Percentiles rank a stretch among this genome's conserved stretches.
Evolutionary conservation across 164 flowering plant genomes (phyloP).

Genomic region (Cinnamomum micranthum): DNA sequence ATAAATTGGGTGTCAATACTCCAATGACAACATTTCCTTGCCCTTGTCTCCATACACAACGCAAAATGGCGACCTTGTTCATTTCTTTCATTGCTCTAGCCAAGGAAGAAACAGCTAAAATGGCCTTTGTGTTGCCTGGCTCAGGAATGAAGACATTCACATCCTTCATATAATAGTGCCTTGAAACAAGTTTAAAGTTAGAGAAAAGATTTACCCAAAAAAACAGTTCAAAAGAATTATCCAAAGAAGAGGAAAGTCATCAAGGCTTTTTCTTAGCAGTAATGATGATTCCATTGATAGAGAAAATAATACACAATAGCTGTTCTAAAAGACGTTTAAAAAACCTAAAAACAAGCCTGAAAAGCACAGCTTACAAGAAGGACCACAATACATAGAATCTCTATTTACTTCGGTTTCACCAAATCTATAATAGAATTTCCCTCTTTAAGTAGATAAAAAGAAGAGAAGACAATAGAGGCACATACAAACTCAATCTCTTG

Average conservation of each 20-base stretch:
- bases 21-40: slow-evolving; percentile 82
- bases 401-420: too few species aligned
- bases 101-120: slow-evolving; percentile 75
- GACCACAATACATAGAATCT: too few species aligned
- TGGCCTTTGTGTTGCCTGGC: slow-evolving; percentile 73
- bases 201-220: background rate
- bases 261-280: background rate
- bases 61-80: slow-evolving; percentile 84
- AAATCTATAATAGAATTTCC: too few species aligned
- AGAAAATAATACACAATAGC: background rate
- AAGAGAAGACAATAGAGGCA: too few species aligned
- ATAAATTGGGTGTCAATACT: slow-evolving; percentile 80
- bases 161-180: slow-evolving; percentile 93
- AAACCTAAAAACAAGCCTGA: too few species aligned
- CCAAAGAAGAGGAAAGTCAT: background rate
- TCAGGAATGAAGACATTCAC: slow-evolving; percentile 76
- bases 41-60: slow-evolving; percentile 96
- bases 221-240: background rate
- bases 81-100: slow-evolving; percentile 89
- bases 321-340: too few species aligned
- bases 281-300: background rate
- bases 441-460: too few species aligned
- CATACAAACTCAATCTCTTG: too few species aligned
- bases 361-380: too few species aligned
- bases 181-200: slow-evolving; percentile 12